Percentiles rank a stretch among this genome's conserved stretches.
phyloP scores from a whole-genome alignment of 2,329 filamentous ascomycete species.

The Epichloe elymi region DNA sequence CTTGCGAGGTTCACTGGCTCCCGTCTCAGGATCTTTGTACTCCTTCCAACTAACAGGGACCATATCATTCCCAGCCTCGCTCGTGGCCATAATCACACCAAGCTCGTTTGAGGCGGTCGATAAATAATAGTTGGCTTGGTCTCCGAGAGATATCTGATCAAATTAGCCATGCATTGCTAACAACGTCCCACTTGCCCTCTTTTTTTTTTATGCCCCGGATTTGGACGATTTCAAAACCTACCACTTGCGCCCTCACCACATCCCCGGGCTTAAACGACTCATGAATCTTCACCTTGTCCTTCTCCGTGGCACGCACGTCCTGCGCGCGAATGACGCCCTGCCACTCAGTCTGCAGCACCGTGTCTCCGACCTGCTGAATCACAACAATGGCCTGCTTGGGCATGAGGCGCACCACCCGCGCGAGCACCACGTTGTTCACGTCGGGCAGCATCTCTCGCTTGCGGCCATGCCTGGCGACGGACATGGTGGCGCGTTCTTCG shows the following conservation, averaged over 20 bases:
- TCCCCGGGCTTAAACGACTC: slow-evolving; percentile 90
- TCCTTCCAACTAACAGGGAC: slow-evolving; percentile 92
- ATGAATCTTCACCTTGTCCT: slow-evolving; percentile 83
- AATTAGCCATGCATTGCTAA: background rate
- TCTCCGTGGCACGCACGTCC: slow-evolving; percentile 89
- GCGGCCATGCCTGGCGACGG: slow-evolving; percentile 34
- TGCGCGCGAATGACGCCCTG: slow-evolving; percentile 76
- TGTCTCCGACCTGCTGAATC: slow-evolving; percentile 69
- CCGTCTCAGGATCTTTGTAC: slow-evolving; percentile 73
- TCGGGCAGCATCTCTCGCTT: slow-evolving; percentile 67
- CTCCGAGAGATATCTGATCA: slow-evolving; percentile 69
- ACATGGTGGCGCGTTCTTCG: slow-evolving; percentile 38
- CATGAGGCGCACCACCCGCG: slow-evolving; percentile 72
- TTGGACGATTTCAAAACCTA: slow-evolving; percentile 26
- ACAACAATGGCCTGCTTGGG: slow-evolving; percentile 74
- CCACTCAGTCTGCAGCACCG: slow-evolving; percentile 65
- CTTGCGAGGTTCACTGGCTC: slow-evolving; percentile 67
- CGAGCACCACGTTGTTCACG: slow-evolving; percentile 69
- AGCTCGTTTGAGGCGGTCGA: slow-evolving; percentile 82
- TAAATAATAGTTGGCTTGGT: slow-evolving; percentile 93
- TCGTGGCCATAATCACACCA: slow-evolving; percentile 85
- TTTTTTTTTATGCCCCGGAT: background rate
- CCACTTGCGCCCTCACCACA: slow-evolving; percentile 74
- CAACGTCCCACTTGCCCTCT: background rate
- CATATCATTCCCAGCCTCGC: slow-evolving; percentile 81